A percentile compares a stretch with the other conserved stretches of the same genome.
These are phyloP conservation scores for Penicillium atrosanguineum DNA, from an alignment of 495 filamentous ascomycete genomes.

Conservation along the genomic window DNA sequence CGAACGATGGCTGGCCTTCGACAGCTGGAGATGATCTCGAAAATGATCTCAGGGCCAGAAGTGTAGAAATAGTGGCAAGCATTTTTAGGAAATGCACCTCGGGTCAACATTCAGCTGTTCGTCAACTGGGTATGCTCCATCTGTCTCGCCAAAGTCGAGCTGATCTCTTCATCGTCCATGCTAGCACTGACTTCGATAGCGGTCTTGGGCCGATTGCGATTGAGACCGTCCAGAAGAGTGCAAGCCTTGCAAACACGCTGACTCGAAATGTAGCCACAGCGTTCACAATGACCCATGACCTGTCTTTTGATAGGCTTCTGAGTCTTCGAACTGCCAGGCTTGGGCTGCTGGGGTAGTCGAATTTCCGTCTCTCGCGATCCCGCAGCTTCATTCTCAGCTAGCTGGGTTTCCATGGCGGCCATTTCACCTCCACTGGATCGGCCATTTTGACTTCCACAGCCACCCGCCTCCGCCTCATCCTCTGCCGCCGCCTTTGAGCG, in stretches of 20 bases:
- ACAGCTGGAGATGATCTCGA: background rate
- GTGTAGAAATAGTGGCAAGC: background rate
- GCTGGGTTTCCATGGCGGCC: conserved; percentile 83
- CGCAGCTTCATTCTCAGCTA: conserved; percentile 66
- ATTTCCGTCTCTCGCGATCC: conserved; percentile 71
- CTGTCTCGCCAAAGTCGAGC: conserved; percentile 51
- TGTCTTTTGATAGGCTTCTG: conserved; percentile 55
- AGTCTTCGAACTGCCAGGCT: conserved; percentile 13
- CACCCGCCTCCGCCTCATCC: conserved; percentile 61
- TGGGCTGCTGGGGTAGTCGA: conserved; percentile 34
- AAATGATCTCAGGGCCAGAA: background rate
- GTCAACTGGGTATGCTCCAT: conserved; percentile 54
- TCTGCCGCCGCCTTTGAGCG: conserved; percentile 30
- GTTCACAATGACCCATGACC: conserved; percentile 77
- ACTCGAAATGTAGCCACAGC: conserved; percentile 93
- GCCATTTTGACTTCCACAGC: conserved; percentile 75
- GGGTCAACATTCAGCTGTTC: conserved; percentile 20
- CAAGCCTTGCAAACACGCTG: conserved; percentile 96
- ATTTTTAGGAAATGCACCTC: background rate
- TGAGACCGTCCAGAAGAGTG: conserved; percentile 82
- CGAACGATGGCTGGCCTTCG: background rate
- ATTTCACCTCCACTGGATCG: conserved; percentile 76
- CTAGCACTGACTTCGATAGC: conserved; percentile 57
- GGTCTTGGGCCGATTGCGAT: conserved; percentile 83
- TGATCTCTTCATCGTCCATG: conserved; percentile 53